A percentile compares a stretch with the other conserved stretches of the same genome.
Evolutionary conservation across 768 basidiomycete genomes (phyloP).

Genomic region (Gyrodon lividus): DNA sequence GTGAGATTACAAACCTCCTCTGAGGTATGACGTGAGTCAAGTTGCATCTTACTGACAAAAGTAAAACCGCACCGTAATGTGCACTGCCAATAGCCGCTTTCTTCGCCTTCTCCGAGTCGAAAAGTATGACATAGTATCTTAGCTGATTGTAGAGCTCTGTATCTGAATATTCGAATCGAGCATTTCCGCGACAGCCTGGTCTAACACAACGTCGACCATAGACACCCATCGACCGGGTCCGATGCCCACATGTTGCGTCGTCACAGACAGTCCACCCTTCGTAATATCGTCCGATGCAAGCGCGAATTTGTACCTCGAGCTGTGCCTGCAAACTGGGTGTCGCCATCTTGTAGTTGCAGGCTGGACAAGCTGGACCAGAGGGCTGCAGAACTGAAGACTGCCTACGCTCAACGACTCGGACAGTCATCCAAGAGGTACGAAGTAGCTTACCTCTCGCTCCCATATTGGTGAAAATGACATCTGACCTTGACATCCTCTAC

Average conservation of each 20-base stretch:
- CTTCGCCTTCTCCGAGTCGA: slow-evolving; percentile 66
- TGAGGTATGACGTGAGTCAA: slow-evolving; percentile 24
- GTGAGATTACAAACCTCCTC: slow-evolving; percentile 57
- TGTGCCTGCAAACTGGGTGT: slow-evolving; percentile 73
- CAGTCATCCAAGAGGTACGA: neutral
- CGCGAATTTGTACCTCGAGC: slow-evolving; percentile 82
- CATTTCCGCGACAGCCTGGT: slow-evolving; percentile 11
- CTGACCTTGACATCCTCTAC: slow-evolving; percentile 67
- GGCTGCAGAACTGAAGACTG: slow-evolving; percentile 68
- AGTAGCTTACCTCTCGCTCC: slow-evolving; percentile 51
- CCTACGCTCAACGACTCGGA: neutral
- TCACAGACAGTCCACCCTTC: slow-evolving; percentile 87
- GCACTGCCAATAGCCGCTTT: slow-evolving; percentile 49
- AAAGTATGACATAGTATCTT: slow-evolving; percentile 76
- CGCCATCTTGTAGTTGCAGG: slow-evolving; percentile 55
- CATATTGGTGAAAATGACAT: slow-evolving; percentile 57
- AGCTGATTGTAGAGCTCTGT: slow-evolving; percentile 86
- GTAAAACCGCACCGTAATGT: slow-evolving; percentile 36
- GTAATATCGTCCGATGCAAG: slow-evolving; percentile 78
- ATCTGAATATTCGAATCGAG: slow-evolving; percentile 69
- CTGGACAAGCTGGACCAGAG: slow-evolving; percentile 68
- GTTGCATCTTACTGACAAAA: neutral
- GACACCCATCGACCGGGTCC: slow-evolving; percentile 93
- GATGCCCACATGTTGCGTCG: slow-evolving; percentile 77
- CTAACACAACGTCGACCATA: slow-evolving; percentile 83